Base-by-base conservation (phyloP, 78 protist species). In the Chrysochromulina parva region DNA sequence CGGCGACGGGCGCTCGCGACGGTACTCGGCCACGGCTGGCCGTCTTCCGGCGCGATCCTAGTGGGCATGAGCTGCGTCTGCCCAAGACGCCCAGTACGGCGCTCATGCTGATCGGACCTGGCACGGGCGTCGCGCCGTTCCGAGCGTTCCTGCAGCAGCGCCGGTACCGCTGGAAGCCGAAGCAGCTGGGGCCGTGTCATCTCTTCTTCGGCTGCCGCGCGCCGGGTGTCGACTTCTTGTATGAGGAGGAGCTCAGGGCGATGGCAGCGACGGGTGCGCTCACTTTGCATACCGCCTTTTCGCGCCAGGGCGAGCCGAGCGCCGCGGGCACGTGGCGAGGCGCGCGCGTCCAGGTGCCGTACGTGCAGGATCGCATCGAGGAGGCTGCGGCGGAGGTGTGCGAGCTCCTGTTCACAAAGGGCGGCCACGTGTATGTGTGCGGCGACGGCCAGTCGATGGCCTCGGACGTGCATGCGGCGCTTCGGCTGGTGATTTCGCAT, bases 381-480 rank as follows among this genome's bases (percentile, higher is more conserved):
- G 59, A 47, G 85, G 38, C 48, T 38, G 85, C 28, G 13, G 24
- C 1, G 59, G 14, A 14, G 38, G 59, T 76, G 3, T 24, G 19
- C 59, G 28, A 48, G 38, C 26, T 19, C 14, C 55, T 24, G 48
- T 14, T 78, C 62, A 38, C 0, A 2, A 26, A 0, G 48, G 62
- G 47, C 48, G 86, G n/a, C 5, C 62, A 24, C 62, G 16, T 78
- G 22, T 78, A 78, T 62, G 86, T 78, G 16, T 78, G 86, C 47
- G 86, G 86, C 86, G 86, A 78, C n/a, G 86, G 86, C 10, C 86
- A 53, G n/a, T 50, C 62, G 62, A 78, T 78, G 86, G 86, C 86
- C 10, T 0, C 57, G 9, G 86, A 78, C 38, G 86, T 78, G 57
- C 86, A 78, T 62, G 48, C 28, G 10, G 86, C 59, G 86, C 62